Conservation (phyloP, 2,329 filamentous ascomycete genomes). For the Dothidotthia symphoricarpi region DNA sequence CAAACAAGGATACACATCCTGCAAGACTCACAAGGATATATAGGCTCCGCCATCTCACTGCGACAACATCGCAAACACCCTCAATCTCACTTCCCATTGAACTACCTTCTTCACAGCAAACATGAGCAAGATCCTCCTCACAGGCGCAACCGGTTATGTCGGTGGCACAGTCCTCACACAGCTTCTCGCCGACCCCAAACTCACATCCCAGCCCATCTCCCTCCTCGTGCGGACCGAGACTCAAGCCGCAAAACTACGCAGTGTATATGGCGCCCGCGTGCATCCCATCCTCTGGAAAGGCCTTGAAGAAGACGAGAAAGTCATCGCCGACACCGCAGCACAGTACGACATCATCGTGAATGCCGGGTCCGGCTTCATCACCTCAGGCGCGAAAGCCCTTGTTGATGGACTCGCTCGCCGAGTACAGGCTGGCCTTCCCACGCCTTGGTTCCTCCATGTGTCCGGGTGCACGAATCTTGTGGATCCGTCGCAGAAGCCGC, state of each 20-base stretch:
- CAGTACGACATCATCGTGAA: constrained; percentile 20
- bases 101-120: no score
- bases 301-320: constrained; percentile 8
- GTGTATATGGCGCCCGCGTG: constrained; percentile 9
- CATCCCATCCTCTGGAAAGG: constrained; percentile 12
- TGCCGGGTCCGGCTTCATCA: constrained; percentile 14
- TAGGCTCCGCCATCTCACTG: no score
- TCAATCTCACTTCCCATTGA: no score
- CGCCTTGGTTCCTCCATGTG: constrained; percentile 14
- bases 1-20: no score
- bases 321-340: constrained; percentile 11
- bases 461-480: constrained; percentile 18
- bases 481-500: constrained; percentile 9
- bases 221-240: constrained; percentile 12
- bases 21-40: no score
- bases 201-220: constrained; percentile 11
- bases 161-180: constrained; percentile 15
- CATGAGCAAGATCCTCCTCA: constrained; percentile 18
- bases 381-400: constrained; percentile 13
- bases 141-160: constrained; percentile 17
- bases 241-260: constrained; percentile 7
- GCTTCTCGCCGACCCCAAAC: constrained; percentile 7
- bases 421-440: constrained; percentile 4
- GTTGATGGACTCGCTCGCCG: constrained; percentile 15
- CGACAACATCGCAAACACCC: no score